Base-by-base conservation (phyloP, 768 basidiomycete genomes). In the Butyriboletus loyo region DNA sequence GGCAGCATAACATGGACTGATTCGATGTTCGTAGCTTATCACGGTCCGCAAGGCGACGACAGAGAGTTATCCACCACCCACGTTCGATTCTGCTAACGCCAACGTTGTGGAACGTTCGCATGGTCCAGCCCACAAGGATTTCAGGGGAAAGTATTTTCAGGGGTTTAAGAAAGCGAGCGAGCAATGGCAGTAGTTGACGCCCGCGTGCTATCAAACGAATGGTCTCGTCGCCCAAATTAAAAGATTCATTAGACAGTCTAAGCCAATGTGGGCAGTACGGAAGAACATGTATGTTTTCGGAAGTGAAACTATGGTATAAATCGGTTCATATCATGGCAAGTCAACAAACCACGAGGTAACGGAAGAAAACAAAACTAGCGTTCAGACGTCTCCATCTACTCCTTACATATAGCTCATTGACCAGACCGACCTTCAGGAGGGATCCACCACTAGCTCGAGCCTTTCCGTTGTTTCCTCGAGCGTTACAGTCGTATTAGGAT, bases 51-150 rank as follows among this genome's bases (percentile, higher is more conserved):
- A 96, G 70, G 74, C 66, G 3, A 77, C 79, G 7, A 51, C 70
- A 10, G 56, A 67, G 35, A 63, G 63, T 31, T 82, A 77, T 58
- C 70, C 77, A 1, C 77, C 78, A 0, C 87, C 88, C 4, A 70
- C 72, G 3, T 89, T 90, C 57, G 75, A 78, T 32, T 58, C 66
- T 30, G 36, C 38, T 13, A 56, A 44, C 14, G 53, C 62, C 24
- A 54, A 56, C 0, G 50, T 49, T 11, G 30, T 24, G 34, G 49
- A n/a, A 44, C 36, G n/a, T 1, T 62, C 59, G 17, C 85, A 80
- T 61, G 65, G 83, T 13, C 94, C 95, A 3, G 94, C 92, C 1
- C 95, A 98, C 69, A 86, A 81, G 58, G 85, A 90, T 61, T 98
- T 98, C 67, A 76, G 92, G 49, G 83, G 87, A 57, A 91, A 92